Evolutionary conservation across 2,329 filamentous ascomycete genomes (phyloP), one percentile per base, ranked within the genome.

Genomic region (Clathrospora elynae): DNA sequence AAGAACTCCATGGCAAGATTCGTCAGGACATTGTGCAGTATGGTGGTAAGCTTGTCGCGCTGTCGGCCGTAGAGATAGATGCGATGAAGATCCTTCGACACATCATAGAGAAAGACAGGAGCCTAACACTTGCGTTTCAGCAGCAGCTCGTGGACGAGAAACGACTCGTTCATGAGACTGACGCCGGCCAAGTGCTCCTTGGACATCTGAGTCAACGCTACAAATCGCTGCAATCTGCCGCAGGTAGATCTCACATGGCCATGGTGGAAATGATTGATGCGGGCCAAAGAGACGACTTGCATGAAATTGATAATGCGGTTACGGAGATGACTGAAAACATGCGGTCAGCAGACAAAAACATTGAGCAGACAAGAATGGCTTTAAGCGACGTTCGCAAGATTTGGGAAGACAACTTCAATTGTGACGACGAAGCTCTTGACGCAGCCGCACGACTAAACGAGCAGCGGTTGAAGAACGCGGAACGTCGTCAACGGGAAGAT

Each of bases 71-170:
- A 20, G 35, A 38, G 4, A 14, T 38, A 12, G 39, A 43, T 22
- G 44, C 40, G 8, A 16, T 28, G 3, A 39, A 35, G 3, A 48
- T 44, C 10, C n/a, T 48, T 4, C 18, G 39, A 14, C 44, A 44
- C 11, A 29, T 48, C 5, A 24, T 39, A 14, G 9, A 19, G 3
- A 43, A 44, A 30, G 23, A 31, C 12, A 16, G 29, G 8, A 28
- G 28, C 12, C 11, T 43, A 9, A 39, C 28, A 4, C 20, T 48
- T 6, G 18, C 26, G 5, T 43, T 48, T n/a, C 44, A 48, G 13
- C 20, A 17, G 11, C 26, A 48, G 20, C 16, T 48, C 3, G 30
- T 38, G 6, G 40, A 43, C 10, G 34, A 35, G 19, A 17, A 26
- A 10, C 18, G 13, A 12, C 39, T 35, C 12, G 16, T 48, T 4